Percentiles rank a stretch among this genome's conserved stretches.
phyloP scores from a whole-genome alignment of 495 filamentous ascomycete genomes.

The Trichoderma erinaceum region DNA sequence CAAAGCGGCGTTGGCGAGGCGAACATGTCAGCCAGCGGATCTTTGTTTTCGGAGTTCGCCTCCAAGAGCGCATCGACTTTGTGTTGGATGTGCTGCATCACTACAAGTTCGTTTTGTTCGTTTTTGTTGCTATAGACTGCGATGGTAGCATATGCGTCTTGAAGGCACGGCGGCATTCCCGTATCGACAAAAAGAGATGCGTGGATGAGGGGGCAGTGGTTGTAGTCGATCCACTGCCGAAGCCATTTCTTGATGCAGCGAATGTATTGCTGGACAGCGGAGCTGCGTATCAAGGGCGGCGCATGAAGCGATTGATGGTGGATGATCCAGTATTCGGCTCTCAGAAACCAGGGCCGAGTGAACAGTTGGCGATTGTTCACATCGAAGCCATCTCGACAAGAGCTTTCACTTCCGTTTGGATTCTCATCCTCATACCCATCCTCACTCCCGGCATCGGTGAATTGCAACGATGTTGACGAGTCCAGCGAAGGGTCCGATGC shows the following conservation, averaged over 20 bases:
- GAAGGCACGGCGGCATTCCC: constrained; percentile 28
- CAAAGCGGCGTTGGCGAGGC: not conserved
- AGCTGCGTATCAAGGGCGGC: not conserved
- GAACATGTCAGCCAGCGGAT: not conserved
- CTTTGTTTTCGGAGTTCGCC: constrained; percentile 7
- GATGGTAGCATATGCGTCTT: constrained; percentile 25
- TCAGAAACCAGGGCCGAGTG: constrained; percentile 11
- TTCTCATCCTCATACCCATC: not conserved
- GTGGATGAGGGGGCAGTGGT: constrained; percentile 34
- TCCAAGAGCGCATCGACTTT: constrained; percentile 13
- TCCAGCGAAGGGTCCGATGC: not conserved
- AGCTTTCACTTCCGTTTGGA: not conserved
- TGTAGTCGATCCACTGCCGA: constrained; percentile 22
- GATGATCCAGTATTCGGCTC: constrained; percentile 16
- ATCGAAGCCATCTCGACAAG: not conserved
- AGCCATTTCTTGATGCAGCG: constrained; percentile 20
- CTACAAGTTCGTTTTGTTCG: constrained; percentile 18
- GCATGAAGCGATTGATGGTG: not conserved
- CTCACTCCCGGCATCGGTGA: not conserved
- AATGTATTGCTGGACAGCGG: constrained; percentile 16
- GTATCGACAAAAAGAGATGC: constrained; percentile 25
- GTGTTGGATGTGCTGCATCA: constrained; percentile 21
- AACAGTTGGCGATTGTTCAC: not conserved
- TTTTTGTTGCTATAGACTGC: constrained; percentile 17
- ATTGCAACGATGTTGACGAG: not conserved